These are phyloP conservation scores for Aspergillus sp. DNA, from an alignment of 2,329 filamentous ascomycete species.

Conservation along the genomic window DNA sequence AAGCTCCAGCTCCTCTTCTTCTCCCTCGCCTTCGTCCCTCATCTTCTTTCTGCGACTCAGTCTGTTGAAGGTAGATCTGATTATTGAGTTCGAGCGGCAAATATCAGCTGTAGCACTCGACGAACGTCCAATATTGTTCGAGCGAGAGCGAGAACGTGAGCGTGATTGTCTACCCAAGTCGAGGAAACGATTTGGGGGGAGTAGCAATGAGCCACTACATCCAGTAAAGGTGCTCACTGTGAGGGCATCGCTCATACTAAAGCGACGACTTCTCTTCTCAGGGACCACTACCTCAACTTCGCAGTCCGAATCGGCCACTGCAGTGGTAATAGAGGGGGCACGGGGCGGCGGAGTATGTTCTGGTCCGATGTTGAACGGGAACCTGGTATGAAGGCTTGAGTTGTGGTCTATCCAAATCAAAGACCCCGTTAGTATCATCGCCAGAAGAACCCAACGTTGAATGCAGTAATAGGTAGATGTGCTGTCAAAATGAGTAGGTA, in stretches of 20 bases:
- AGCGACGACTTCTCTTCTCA: constrained; percentile 20
- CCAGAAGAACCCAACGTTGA: neutral
- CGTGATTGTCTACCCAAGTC: constrained; percentile 10
- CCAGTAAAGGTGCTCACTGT: neutral
- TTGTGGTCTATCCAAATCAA: constrained; percentile 13
- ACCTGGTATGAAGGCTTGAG: constrained; percentile 21
- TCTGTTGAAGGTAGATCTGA: constrained; percentile 15
- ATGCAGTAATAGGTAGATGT: neutral
- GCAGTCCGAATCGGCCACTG: neutral
- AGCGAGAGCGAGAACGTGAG: constrained; percentile 15
- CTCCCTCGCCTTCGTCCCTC: neutral
- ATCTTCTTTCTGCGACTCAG: constrained; percentile 5
- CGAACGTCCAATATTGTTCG: constrained; percentile 7
- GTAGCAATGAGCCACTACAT: neutral
- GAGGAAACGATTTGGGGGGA: constrained; percentile 2
- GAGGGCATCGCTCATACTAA: constrained; percentile 29
- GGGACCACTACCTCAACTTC: neutral
- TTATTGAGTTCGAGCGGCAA: constrained; percentile 14
- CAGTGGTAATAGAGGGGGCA: neutral
- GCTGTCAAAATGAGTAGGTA: neutral
- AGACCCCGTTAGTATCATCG: neutral
- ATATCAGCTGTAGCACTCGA: constrained; percentile 10
- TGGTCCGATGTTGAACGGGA: constrained; percentile 25
- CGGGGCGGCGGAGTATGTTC: constrained; percentile 8
- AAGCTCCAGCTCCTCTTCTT: neutral